Base-by-base conservation (phyloP, 108 stramenopile genomes). In the Schizochytrium sp. region DNA sequence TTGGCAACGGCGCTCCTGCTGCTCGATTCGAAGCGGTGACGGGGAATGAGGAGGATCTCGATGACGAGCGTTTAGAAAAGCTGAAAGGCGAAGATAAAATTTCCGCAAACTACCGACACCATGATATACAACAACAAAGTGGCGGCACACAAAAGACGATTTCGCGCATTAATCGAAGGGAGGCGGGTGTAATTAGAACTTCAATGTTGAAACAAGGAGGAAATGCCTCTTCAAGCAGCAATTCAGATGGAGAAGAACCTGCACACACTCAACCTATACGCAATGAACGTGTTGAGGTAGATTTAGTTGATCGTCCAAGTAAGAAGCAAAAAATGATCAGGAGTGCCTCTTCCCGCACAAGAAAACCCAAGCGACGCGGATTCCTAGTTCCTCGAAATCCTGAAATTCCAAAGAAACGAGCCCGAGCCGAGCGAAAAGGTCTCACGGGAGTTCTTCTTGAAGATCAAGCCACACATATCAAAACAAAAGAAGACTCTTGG, bases 381-480 rank as follows among this genome's bases (percentile, higher is more conserved):
- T n/a, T 17, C 19, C 19, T n/a, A 60, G 59, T n/a, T n/a, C 19
- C 59, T n/a, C 59, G 59, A 1, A n/a, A n/a, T 17, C 17, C 59
- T n/a, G 19, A 60, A n/a, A 60, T n/a, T n/a, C 17, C 19, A n/a
- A n/a, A 69, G 12, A 12, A 69, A 38, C 64, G 64, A 7, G 19
- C 64, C 8, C 64, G 64, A 38, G 76, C 76, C 8, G 53, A 83
- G 76, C 47, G 53, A 5, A 83, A 83, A 28, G 76, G 76, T 40
- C 53, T 83, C 10, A 55, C 55, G 10, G 76, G 76, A n/a, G 53
- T 83, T 2, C 47, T 83, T 5, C 47, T 55, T n/a, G 76, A 53
- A 10, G 38, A 38, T 10, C 50, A 83, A 5, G 64, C 3, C 64
- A 44, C 64, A 7, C 64, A 69, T 15, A 44, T 44, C 1, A 69